Conservation (phyloP, 1,139 yeast genomes). For the Kurtzmaniella quercitrusa region DNA sequence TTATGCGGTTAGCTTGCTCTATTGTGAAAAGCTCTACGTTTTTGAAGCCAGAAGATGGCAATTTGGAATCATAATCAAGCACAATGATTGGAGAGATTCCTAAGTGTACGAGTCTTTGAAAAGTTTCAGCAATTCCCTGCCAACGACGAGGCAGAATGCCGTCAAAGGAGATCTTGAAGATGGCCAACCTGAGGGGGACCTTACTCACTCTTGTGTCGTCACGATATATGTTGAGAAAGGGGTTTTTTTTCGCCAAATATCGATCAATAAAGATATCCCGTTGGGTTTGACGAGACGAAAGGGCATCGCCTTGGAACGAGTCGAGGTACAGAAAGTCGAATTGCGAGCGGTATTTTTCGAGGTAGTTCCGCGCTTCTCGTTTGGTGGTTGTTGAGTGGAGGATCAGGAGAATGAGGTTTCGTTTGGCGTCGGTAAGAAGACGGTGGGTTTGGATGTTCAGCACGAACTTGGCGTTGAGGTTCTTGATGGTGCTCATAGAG, state of each 20-base stretch:
- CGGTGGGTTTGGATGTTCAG: conserved; percentile 37
- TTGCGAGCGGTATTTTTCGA: conserved; percentile 53
- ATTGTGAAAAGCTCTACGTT: conserved; percentile 29
- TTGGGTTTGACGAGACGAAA: conserved; percentile 25
- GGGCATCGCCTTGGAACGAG: conserved; percentile 9
- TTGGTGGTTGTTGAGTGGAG: conserved; percentile 73
- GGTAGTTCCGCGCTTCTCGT: conserved; percentile 65
- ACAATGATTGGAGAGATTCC: conserved; percentile 41
- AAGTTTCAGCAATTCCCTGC: conserved; percentile 45
- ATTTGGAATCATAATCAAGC: conserved; percentile 27
- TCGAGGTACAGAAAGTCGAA: conserved; percentile 23
- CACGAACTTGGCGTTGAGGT: conserved; percentile 30
- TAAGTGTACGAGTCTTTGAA: conserved; percentile 43
- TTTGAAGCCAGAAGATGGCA: conserved; percentile 18
- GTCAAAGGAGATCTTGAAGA: conserved; percentile 44
- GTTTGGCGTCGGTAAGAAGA: conserved; percentile 31
- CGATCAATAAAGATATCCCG: conserved; percentile 37
- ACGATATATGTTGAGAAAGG: conserved; percentile 30
- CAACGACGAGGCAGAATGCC: conserved; percentile 28
- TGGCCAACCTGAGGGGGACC: conserved; percentile 47
- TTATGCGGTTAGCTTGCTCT: conserved; percentile 29
- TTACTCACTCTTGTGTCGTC: conserved; percentile 27
- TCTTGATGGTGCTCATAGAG: conserved; percentile 28
- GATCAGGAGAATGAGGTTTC: conserved; percentile 62
- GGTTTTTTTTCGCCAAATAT: conserved; percentile 32